Evolutionary conservation across 768 basidiomycete genomes (phyloP), one percentile per base, ranked within the genome.

Genomic region (Boletales sp.): DNA sequence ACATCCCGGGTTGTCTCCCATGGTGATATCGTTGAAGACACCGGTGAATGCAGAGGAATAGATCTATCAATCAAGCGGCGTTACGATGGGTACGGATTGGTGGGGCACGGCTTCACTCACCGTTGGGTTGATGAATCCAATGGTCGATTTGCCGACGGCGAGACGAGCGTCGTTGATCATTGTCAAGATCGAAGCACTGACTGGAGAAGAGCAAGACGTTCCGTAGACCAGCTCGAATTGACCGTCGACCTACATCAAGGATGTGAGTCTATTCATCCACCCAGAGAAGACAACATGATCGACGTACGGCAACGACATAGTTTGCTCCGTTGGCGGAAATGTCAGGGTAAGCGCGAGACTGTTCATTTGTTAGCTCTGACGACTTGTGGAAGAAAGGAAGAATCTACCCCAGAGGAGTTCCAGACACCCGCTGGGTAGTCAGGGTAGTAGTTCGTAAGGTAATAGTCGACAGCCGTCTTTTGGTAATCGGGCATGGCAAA

Each of bases 101-200:
- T 18, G 15, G 13, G 70, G 5, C 33, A 9, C 13, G 65, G 67
- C 19, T 15, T 65, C 65, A 49, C 77, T 75, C 12, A 76, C 71
- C 18, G 68, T 58, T 41, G 75, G 75, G 58, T 77, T 77, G 56
- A 77, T 74, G 57, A 77, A 64, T 13, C 68, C 70, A 7, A 72
- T 57, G 3, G 71, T 60, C 8, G 28, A 42, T 54, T 70, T 70
- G 13, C 59, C 57, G 12, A 37, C 42, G 5, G 55, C 60, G 33
- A 72, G 46, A 11, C 68, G 61, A 19, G 65, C 70, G 39, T 72
- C 70, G 52, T 72, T 72, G 47, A 72, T 57, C 49, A 70, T 56
- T 4, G 71, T 64, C 15, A 72, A 46, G 18, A 72, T 61, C 1
- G 67, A 58, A 6, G 57, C 66, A 18, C 60, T 45, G 19, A 60